These are phyloP conservation scores for Sordariomycetes sp. DNA, from an alignment of 2,329 filamentous ascomycete genomes.

Conservation along the genomic window DNA sequence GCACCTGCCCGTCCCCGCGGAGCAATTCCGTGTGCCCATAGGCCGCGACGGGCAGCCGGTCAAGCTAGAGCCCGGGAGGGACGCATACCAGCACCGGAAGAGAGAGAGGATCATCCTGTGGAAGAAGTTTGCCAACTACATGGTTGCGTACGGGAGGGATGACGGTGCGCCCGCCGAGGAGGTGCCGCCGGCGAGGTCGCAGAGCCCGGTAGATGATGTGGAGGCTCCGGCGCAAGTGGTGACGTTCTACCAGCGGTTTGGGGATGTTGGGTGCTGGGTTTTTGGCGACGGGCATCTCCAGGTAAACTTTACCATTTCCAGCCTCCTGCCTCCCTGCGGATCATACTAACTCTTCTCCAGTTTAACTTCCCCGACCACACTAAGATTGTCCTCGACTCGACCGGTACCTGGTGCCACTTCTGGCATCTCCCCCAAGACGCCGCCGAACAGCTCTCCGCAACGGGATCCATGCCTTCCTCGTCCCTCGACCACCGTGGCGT, in stretches of 20 bases:
- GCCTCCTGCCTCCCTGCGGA: neutral
- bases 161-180: slow-evolving; percentile 43
- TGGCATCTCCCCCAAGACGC: slow-evolving; percentile 66
- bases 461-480: slow-evolving; percentile 58
- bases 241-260: slow-evolving; percentile 72
- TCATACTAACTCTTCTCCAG: slow-evolving; percentile 26
- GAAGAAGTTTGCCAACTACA: slow-evolving; percentile 68
- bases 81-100: slow-evolving; percentile 55
- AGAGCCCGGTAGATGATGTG: slow-evolving; percentile 16
- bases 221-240: slow-evolving; percentile 45
- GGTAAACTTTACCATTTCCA: slow-evolving; percentile 27
- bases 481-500: slow-evolving; percentile 61
- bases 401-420: slow-evolving; percentile 68
- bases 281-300: slow-evolving; percentile 73
- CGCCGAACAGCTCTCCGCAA: slow-evolving; percentile 50
- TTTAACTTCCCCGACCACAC: slow-evolving; percentile 87
- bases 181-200: slow-evolving; percentile 25
- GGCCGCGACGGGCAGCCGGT: slow-evolving; percentile 48
- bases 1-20: slow-evolving; percentile 52
- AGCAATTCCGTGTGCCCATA: slow-evolving; percentile 45
- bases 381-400: slow-evolving; percentile 67
- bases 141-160: slow-evolving; percentile 64
- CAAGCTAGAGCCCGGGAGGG: slow-evolving; percentile 51
- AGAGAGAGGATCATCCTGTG: slow-evolving; percentile 55
- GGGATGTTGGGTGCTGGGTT: slow-evolving; percentile 72